A percentile compares a stretch with the other conserved stretches of the same genome.
These are phyloP conservation scores for Dactylellina drechsleri DNA, from an alignment of 2,329 filamentous ascomycete genomes.

Conservation along the genomic window DNA sequence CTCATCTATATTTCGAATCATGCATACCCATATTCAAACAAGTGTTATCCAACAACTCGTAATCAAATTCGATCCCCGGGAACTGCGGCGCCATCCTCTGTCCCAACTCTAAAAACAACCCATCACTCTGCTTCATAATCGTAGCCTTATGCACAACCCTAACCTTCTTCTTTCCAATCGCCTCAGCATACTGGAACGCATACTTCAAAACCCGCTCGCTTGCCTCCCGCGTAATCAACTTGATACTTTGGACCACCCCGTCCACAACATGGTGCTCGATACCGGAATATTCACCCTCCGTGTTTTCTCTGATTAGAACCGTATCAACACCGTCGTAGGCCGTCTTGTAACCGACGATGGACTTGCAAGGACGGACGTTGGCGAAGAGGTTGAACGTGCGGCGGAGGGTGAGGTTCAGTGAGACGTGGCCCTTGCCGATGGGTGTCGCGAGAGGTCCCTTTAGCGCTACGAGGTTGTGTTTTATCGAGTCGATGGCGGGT, in stretches of 20 bases:
- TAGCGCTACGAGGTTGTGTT: conserved; percentile 94
- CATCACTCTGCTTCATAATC: conserved; percentile 99
- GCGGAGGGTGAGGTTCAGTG: conserved; percentile 96
- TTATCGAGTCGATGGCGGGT: conserved; percentile 90
- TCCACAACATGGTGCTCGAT: conserved; percentile 99
- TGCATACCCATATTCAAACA: conserved; percentile 95
- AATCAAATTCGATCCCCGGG: conserved; percentile 94
- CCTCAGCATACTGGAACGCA: conserved; percentile 96
- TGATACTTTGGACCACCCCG: conserved; percentile 98
- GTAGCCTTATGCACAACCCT: conserved; percentile 99
- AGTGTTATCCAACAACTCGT: conserved; percentile 98
- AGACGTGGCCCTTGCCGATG: conserved; percentile 98
- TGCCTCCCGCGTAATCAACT: conserved; percentile 96
- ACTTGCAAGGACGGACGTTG: conserved; percentile 97
- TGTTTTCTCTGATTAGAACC: conserved; percentile 98
- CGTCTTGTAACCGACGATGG: conserved; percentile 96
- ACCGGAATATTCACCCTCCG: conserved; percentile 98
- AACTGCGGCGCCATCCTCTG: conserved; percentile 91
- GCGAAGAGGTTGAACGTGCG: conserved; percentile 99
- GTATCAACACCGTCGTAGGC: conserved; percentile 97
- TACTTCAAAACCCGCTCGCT: conserved; percentile 95
- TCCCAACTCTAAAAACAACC: conserved; percentile 92
- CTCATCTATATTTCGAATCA: not conserved
- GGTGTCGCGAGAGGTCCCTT: conserved; percentile 98
- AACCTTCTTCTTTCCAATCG: conserved; percentile 94